phyloP scores from a whole-genome alignment of 1,284 basidiomycete genomes.

The Rhizoctonia solani region DNA sequence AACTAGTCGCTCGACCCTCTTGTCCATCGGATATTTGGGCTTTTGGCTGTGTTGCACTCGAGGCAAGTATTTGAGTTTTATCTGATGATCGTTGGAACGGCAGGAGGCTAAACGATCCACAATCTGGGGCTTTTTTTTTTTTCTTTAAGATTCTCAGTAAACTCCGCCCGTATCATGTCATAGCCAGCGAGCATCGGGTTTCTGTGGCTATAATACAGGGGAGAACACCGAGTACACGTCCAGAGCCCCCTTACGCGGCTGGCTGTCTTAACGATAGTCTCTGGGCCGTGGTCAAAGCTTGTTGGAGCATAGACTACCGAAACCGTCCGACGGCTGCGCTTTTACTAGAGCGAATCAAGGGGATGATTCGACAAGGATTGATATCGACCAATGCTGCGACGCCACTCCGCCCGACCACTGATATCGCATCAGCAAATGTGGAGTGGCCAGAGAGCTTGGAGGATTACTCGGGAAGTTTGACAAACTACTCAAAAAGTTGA shows the following conservation, averaged over 20 bases:
- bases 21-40: constrained; percentile 14
- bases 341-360: constrained; percentile 1
- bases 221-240: constrained; percentile 1
- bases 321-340: constrained; percentile 6
- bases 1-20: not conserved
- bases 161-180: constrained; percentile 21
- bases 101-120: not conserved
- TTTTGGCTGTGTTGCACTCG: constrained; percentile 22
- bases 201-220: constrained; percentile 4
- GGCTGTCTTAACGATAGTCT: constrained; percentile 26
- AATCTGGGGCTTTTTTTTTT: not conserved
- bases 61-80: not conserved
- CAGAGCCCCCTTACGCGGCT: constrained; percentile 21
- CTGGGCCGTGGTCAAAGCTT: constrained; percentile 8
- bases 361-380: not conserved
- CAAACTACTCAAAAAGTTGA: not conserved
- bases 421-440: not conserved
- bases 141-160: constrained; percentile 8
- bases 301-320: not conserved
- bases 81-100: not conserved
- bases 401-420: not conserved
- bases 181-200: constrained; percentile 1
- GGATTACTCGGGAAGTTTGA: not conserved
- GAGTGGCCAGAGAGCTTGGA: not conserved
- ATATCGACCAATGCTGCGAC: constrained; percentile 2